Evolutionary conservation across 495 filamentous ascomycete genomes (phyloP).

Genomic region (Cladorrhinum samala): DNA sequence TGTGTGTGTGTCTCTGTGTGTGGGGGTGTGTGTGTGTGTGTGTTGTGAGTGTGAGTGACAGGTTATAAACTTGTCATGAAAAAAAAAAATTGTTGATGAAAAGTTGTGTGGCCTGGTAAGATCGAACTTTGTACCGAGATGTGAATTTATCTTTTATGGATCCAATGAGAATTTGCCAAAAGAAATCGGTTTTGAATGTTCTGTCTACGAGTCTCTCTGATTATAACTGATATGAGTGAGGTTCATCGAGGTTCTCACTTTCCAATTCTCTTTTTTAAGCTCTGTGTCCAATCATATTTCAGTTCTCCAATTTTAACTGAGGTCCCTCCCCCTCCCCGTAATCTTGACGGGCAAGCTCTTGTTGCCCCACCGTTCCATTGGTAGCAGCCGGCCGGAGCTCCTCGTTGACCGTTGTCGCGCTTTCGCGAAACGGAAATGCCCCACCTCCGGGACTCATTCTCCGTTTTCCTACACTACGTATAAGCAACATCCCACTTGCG

Average conservation of each 20-base stretch:
- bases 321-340: too few species aligned
- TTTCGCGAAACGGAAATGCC: neutral
- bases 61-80: neutral
- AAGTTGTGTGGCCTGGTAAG: neutral
- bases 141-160: too few species aligned
- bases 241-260: neutral
- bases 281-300: neutral
- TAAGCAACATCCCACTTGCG: neutral
- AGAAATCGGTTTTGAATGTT: too few species aligned
- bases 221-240: neutral
- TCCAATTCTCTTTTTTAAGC: too few species aligned
- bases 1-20: neutral
- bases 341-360: neutral
- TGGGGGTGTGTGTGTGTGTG: neutral
- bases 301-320: too few species aligned
- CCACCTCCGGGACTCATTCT: neutral
- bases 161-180: neutral
- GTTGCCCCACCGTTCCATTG: neutral
- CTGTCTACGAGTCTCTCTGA: too few species aligned
- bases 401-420: neutral
- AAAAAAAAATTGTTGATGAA: neutral
- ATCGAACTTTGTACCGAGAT: too few species aligned
- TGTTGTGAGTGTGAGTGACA: neutral
- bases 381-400: neutral
- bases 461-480: too few species aligned